A percentile compares a stretch with the other conserved stretches of the same genome.
phyloP scores from a whole-genome alignment of 2,329 filamentous ascomycete genomes.

The Aspergillus tamarii region DNA sequence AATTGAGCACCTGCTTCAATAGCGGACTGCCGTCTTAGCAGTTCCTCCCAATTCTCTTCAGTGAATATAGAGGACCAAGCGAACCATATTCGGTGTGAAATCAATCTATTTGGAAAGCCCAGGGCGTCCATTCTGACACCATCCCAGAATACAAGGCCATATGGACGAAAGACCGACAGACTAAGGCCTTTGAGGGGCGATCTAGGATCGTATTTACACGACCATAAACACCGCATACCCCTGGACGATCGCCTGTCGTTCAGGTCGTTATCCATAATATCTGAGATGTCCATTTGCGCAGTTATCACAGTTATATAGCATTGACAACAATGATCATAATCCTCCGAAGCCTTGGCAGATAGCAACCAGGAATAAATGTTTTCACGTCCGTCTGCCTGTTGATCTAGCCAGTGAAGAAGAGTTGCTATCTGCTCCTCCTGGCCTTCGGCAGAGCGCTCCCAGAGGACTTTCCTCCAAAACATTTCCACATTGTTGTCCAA shows the following conservation, averaged over 20 bases:
- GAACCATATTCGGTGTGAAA: constrained; percentile 6
- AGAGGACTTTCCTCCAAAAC: constrained; percentile 9
- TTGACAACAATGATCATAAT: constrained; percentile 3
- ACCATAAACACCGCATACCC: constrained; percentile 6
- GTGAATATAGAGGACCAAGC: constrained; percentile 10
- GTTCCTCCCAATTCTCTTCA: constrained; percentile 11
- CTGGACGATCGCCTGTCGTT: not conserved
- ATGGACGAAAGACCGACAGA: constrained; percentile 6
- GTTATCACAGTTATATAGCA: constrained; percentile 4
- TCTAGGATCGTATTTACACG: not conserved
- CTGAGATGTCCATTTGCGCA: not conserved
- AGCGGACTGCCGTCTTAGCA: constrained; percentile 1
- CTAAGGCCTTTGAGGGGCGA: constrained; percentile 7
- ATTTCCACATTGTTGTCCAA: constrained; percentile 2
- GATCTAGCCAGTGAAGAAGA: constrained; percentile 8
- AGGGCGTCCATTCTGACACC: too few relatives aligned
- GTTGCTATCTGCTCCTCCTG: constrained; percentile 9
- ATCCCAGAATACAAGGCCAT: too few relatives aligned
- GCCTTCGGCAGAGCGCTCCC: not conserved
- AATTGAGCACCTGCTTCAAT: not conserved
- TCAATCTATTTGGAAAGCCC: not conserved
- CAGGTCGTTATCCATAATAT: not conserved
- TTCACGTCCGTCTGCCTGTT: constrained; percentile 8
- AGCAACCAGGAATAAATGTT: constrained; percentile 7
- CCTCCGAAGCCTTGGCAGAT: not conserved